Percentiles rank a stretch among this genome's conserved stretches.
Evolutionary conservation across 352 stramenopile species (phyloP).

Genomic region (Globisporangium carolinianum): DNA sequence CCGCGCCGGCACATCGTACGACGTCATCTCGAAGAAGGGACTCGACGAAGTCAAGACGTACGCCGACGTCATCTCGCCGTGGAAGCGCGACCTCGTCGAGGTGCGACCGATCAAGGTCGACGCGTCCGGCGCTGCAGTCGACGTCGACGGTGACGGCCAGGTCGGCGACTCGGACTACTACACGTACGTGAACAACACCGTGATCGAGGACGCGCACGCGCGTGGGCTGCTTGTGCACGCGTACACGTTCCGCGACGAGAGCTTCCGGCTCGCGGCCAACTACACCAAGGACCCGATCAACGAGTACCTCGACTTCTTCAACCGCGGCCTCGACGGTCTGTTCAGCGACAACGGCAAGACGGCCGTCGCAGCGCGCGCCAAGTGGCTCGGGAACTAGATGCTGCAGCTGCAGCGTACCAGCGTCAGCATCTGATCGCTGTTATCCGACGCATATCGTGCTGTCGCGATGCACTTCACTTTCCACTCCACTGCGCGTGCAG

Average conservation of each 20-base stretch:
- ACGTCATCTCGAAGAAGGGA: conserved; percentile 45
- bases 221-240: conserved; percentile 51
- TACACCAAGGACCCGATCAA: conserved; percentile 55
- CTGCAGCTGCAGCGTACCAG: too few relatives aligned
- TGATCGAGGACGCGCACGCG: conserved; percentile 53
- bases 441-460: too few relatives aligned
- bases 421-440: too few relatives aligned
- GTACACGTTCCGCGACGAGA: conserved; percentile 67
- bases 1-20: conserved; percentile 39
- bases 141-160: conserved; percentile 59
- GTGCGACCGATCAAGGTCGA: conserved; percentile 37
- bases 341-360: conserved; percentile 64
- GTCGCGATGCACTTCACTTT: too few relatives aligned
- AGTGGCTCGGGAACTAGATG: conserved; percentile 28
- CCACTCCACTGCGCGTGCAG: too few relatives aligned
- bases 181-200: conserved; percentile 25
- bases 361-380: conserved; percentile 30
- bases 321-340: conserved; percentile 49
- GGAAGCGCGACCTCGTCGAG: conserved; percentile 79
- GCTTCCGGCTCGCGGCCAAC: conserved; percentile 49
- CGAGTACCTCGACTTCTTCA: conserved; percentile 66
- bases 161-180: conserved; percentile 58
- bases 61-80: conserved; percentile 62
- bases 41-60: conserved; percentile 65
- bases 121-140: conserved; percentile 27